Percentiles rank a stretch among this genome's conserved stretches.
Evolutionary conservation across 306 rosid species (phyloP).

Genomic region (Cicer cuneatum): DNA sequence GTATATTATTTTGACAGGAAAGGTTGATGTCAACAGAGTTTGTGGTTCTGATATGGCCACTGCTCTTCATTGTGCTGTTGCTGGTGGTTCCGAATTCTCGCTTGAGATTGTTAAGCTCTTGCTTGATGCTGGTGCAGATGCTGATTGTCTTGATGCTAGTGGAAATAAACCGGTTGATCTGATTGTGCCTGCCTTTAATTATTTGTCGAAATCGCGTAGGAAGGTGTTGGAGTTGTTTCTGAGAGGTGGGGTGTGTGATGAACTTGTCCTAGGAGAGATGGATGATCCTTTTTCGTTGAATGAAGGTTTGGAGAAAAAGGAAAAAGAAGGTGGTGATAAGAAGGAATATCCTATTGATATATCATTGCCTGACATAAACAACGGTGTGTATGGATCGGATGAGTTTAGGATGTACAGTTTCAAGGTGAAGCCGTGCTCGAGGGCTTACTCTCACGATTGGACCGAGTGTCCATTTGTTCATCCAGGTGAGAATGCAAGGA

Average conservation of each 20-base stretch:
- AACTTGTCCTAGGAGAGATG: constrained; percentile 48
- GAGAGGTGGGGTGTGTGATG: constrained; percentile 61
- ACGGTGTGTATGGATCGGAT: constrained; percentile 80
- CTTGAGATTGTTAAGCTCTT: constrained; percentile 75
- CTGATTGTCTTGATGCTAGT: constrained; percentile 56
- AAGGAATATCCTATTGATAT: constrained; percentile 90
- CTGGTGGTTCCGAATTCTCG: constrained; percentile 76
- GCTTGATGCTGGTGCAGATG: constrained; percentile 78
- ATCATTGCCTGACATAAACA: constrained; percentile 91
- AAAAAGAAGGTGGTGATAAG: constrained; percentile 76
- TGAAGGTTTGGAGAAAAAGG: too few relatives aligned
- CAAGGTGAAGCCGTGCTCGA: constrained; percentile 99
- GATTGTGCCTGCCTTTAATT: constrained; percentile 63
- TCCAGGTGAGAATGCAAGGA: constrained; percentile 98
- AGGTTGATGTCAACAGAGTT: constrained; percentile 72
- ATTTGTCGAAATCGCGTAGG: constrained; percentile 54
- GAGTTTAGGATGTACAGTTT: constrained; percentile 97
- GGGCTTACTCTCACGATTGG: constrained; percentile 99
- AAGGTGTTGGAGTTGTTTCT: constrained; percentile 78
- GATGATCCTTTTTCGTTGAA: constrained; percentile 24
- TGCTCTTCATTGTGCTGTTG: constrained; percentile 91
- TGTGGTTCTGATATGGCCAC: constrained; percentile 84
- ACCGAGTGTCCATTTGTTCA: constrained; percentile 98
- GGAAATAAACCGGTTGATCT: constrained; percentile 73
- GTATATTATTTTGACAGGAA: constrained; percentile 63